A percentile compares a stretch with the other conserved stretches of the same genome.
Conservation (phyloP, 2,329 filamentous ascomycete species). For the Colletotrichum sp. region DNA sequence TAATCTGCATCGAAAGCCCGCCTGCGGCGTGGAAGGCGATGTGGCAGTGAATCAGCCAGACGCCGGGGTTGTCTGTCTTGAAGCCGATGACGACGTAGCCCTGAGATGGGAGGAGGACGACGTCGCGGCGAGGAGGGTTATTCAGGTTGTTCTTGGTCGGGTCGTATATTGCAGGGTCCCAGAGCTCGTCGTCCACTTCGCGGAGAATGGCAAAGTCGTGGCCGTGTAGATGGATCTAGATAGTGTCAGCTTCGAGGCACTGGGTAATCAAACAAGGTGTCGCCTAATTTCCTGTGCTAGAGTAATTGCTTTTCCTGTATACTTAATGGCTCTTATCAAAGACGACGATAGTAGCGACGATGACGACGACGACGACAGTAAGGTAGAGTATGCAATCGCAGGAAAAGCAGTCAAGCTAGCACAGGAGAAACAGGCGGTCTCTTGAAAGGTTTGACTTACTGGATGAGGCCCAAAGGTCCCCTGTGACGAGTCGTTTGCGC, state of each 20-base stretch:
- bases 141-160: constrained; percentile 34
- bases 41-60: constrained; percentile 56
- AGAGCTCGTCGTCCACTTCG: constrained; percentile 25
- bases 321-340: too few relatives aligned
- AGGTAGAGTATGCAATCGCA: too few relatives aligned
- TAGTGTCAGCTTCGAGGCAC: constrained; percentile 39
- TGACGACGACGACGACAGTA: too few relatives aligned
- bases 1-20: not conserved
- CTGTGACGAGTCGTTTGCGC: not conserved
- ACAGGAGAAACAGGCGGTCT: too few relatives aligned
- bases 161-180: constrained; percentile 11
- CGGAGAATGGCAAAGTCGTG: constrained; percentile 52
- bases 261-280: too few relatives aligned
- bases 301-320: too few relatives aligned
- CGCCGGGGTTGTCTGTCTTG: constrained; percentile 52
- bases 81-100: constrained; percentile 55
- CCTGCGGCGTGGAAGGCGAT: constrained; percentile 49
- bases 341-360: too few relatives aligned
- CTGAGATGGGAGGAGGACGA: constrained; percentile 46
- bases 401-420: too few relatives aligned
- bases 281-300: too few relatives aligned
- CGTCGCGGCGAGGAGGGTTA: constrained; percentile 58
- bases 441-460: not conserved
- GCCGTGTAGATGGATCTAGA: constrained; percentile 51
- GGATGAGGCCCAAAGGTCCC: not conserved